These are phyloP conservation scores for Mycena vulgaris DNA, from an alignment of 768 basidiomycete genomes.

Conservation along the genomic window DNA sequence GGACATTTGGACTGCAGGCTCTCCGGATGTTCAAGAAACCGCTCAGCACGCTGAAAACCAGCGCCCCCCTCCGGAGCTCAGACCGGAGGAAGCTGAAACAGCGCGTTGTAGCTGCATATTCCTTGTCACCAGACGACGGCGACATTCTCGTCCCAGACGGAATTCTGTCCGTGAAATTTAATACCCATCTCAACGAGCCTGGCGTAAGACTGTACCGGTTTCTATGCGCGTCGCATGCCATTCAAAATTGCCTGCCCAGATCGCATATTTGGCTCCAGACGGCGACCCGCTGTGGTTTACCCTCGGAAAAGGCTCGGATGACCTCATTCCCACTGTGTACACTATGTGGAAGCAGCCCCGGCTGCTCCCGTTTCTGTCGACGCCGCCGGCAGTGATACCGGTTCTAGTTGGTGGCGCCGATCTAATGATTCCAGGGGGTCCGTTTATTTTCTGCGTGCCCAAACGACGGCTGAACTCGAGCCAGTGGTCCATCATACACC, in stretches of 20 bases:
- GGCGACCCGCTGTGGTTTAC: slow-evolving; percentile 88
- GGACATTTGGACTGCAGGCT: too few relatives aligned
- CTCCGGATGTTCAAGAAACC: slow-evolving; percentile 85
- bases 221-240: background rate
- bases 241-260: slow-evolving; percentile 54
- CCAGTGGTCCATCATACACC: slow-evolving; percentile 73
- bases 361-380: slow-evolving; percentile 67
- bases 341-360: slow-evolving; percentile 83
- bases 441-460: slow-evolving; percentile 42
- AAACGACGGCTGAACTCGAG: slow-evolving; percentile 47
- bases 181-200: slow-evolving; percentile 72
- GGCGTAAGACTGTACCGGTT: slow-evolving; percentile 63
- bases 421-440: slow-evolving; percentile 91
- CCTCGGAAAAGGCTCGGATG: slow-evolving; percentile 75
- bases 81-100: slow-evolving; percentile 82
- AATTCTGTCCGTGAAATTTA: slow-evolving; percentile 77
- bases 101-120: slow-evolving; percentile 65
- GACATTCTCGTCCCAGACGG: slow-evolving; percentile 84
- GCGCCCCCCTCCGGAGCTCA: slow-evolving; percentile 81
- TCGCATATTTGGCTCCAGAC: slow-evolving; percentile 73
- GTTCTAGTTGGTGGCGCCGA: slow-evolving; percentile 86
- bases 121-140: slow-evolving; percentile 68
- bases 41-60: slow-evolving; percentile 76
- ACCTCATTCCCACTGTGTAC: slow-evolving; percentile 86
- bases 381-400: slow-evolving; percentile 59